A percentile compares a stretch with the other conserved stretches of the same genome.
phyloP scores from a whole-genome alignment of 371 early-diverging fungal species.

The Syncephalastrum sp. region DNA sequence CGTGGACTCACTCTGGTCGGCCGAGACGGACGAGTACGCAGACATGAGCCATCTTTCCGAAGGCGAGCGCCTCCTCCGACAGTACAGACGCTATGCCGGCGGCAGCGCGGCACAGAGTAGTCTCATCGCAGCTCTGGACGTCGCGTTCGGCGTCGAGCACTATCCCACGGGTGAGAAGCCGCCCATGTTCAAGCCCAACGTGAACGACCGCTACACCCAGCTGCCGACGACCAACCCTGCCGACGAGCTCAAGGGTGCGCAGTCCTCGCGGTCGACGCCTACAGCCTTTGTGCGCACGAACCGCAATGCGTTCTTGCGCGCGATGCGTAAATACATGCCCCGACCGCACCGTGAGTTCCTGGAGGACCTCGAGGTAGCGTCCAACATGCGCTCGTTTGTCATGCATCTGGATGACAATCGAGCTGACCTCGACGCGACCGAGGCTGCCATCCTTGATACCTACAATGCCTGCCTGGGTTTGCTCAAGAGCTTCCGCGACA shows the following conservation, averaged over 20 bases:
- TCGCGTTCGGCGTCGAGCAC: conserved; percentile 90
- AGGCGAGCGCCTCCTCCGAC: conserved; percentile 51
- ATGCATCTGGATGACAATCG: conserved; percentile 34
- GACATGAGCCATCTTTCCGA: conserved; percentile 59
- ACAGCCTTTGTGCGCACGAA: conserved; percentile 51
- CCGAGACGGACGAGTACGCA: conserved; percentile 51
- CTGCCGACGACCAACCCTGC: conserved; percentile 36
- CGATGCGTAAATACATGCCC: conserved; percentile 95
- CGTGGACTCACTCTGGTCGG: conserved; percentile 57
- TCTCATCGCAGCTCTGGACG: conserved; percentile 89
- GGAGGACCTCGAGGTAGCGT: conserved; percentile 68
- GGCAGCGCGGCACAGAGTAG: conserved; percentile 96
- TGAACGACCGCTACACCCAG: conserved; percentile 35
- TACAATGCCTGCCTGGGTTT: conserved; percentile 82
- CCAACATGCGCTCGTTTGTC: conserved; percentile 59
- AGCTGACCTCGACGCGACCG: conserved; percentile 18
- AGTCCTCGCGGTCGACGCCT: conserved; percentile 35
- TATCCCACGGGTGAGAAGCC: conserved; percentile 67
- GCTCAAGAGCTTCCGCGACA: conserved; percentile 86
- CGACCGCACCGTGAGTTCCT: conserved; percentile 84
- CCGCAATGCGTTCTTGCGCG: conserved; percentile 67
- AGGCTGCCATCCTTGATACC: conserved; percentile 36
- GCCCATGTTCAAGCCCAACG: conserved; percentile 15
- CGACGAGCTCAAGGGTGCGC: conserved; percentile 26
- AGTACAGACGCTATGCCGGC: conserved; percentile 83